Percentiles rank a stretch among this genome's conserved stretches.
Evolutionary conservation across 2,329 filamentous ascomycete genomes (phyloP).

Genomic region (Pestalotiopsis sp.): DNA sequence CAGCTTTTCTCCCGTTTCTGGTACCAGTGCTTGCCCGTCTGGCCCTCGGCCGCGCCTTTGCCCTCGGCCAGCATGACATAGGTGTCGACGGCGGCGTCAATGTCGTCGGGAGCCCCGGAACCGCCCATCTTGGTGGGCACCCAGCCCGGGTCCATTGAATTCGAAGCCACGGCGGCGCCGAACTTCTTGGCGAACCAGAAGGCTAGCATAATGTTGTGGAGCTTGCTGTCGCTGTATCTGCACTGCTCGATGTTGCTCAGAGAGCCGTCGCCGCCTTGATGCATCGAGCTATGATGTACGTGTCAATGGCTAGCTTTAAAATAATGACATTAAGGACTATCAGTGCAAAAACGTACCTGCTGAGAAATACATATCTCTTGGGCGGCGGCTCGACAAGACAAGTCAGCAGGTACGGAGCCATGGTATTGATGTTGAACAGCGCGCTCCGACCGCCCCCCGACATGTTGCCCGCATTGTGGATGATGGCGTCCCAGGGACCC

Average conservation of each 20-base stretch:
- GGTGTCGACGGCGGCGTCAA: constrained; percentile 48
- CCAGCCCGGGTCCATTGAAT: constrained; percentile 55
- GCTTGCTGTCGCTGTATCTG: constrained; percentile 54
- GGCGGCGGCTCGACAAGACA: constrained; percentile 44
- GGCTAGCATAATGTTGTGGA: constrained; percentile 57
- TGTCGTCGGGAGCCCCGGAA: constrained; percentile 43
- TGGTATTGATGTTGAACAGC: constrained; percentile 56
- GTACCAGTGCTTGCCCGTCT: constrained; percentile 41
- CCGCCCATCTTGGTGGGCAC: constrained; percentile 58
- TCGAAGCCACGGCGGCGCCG: constrained; percentile 39
- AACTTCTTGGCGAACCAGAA: constrained; percentile 53
- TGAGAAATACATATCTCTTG: constrained; percentile 52
- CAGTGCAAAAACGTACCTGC: constrained; percentile 15
- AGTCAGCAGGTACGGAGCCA: constrained; percentile 60
- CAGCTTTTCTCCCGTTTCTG: constrained; percentile 28
- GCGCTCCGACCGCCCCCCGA: constrained; percentile 36
- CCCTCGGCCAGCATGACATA: constrained; percentile 49
- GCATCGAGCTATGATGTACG: constrained; percentile 41
- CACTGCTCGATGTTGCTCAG: constrained; percentile 36
- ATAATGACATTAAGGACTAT: background rate
- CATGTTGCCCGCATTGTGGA: constrained; percentile 60
- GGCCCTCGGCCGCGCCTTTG: constrained; percentile 25
- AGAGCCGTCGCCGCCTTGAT: constrained; percentile 45
- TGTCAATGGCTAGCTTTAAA: background rate
- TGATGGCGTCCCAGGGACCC: constrained; percentile 49